Percentiles rank a stretch among this genome's conserved stretches.
These are phyloP conservation scores for Primulina eburnea DNA, from an alignment of 257 asterid species.

Conservation along the genomic window DNA sequence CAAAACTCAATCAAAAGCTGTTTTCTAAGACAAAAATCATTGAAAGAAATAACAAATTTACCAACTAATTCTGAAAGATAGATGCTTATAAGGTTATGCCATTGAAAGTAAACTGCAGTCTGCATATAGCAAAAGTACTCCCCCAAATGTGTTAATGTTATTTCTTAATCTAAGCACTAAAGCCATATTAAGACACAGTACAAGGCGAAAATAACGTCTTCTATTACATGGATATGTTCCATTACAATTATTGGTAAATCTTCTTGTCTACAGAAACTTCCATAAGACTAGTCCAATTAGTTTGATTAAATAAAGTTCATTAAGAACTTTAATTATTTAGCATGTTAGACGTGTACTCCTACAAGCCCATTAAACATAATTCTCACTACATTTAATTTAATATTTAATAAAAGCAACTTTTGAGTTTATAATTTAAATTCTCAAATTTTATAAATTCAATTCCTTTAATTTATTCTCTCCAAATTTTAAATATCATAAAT, in stretches of 20 bases:
- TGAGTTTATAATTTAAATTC: no score
- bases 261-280: background rate
- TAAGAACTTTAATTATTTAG: no score
- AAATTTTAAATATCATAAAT: no score
- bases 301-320: no score
- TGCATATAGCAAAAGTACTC: no score
- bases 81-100: background rate
- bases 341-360: no score
- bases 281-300: no score
- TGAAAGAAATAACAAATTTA: background rate
- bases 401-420: no score
- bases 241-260: background rate
- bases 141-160: background rate
- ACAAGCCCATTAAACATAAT: no score
- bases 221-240: background rate
- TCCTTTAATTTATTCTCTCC: no score
- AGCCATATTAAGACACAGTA: background rate
- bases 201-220: background rate
- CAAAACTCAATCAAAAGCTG: background rate
- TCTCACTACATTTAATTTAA: no score
- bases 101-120: background rate
- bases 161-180: background rate
- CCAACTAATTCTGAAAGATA: background rate
- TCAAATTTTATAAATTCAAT: no score
- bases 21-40: background rate